These are phyloP conservation scores for Malania oleifera DNA, from an alignment of 164 flowering plant genomes.

Conservation along the genomic window DNA sequence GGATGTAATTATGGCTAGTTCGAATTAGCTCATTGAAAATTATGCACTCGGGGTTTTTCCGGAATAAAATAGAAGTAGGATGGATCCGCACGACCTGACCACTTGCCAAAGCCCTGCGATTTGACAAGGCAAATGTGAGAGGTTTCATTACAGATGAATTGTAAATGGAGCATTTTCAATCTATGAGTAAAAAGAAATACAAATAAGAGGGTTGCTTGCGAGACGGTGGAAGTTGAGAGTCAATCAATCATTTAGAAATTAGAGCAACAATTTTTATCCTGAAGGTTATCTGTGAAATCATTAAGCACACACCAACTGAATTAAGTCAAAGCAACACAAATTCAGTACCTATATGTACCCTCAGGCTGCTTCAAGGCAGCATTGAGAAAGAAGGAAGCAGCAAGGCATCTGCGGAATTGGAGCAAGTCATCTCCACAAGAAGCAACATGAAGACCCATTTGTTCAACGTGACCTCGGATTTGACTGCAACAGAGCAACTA, in stretches of 20 bases:
- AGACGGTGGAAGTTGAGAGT: not conserved
- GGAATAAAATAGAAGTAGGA: conserved; percentile 72
- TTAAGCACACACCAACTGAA: not conserved
- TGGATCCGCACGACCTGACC: conserved; percentile 75
- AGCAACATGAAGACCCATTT: conserved; percentile 66
- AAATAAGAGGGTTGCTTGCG: no score
- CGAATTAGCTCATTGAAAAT: conserved; percentile 77
- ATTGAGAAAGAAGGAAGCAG: conserved; percentile 88
- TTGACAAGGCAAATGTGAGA: conserved; percentile 2
- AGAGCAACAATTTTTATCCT: no score
- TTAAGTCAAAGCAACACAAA: not conserved
- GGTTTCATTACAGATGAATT: not conserved
- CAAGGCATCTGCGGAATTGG: conserved; percentile 81
- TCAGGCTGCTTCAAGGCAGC: conserved; percentile 83
- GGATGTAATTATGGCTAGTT: conserved; percentile 69
- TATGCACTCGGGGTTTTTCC: conserved; percentile 72
- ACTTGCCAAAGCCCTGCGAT: conserved; percentile 67
- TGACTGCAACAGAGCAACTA: conserved; percentile 51
- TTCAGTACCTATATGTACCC: conserved; percentile 71
- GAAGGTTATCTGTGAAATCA: not conserved
- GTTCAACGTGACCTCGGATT: conserved; percentile 63
- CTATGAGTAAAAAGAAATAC: not conserved
- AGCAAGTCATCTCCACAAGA: conserved; percentile 89
- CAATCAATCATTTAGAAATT: no score
- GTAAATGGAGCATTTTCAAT: not conserved